Conservation (phyloP, 2,329 filamentous ascomycete species). For the Aurifilum marmelostoma region DNA sequence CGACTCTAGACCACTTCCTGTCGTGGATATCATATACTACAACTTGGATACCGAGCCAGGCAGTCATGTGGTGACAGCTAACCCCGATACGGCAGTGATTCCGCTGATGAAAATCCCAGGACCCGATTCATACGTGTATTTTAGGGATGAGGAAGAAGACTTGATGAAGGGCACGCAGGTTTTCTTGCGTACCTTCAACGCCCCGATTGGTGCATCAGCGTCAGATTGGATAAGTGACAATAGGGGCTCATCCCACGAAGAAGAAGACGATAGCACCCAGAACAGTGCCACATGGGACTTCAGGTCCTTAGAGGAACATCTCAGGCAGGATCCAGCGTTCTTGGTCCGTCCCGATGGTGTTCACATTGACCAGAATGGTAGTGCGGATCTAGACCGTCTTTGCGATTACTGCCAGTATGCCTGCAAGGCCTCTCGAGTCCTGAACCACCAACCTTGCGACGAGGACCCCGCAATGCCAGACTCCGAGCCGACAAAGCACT, state of each 20-base stretch:
- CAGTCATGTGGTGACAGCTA: background rate
- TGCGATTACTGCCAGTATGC: background rate
- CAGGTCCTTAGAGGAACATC: background rate
- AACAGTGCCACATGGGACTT: background rate
- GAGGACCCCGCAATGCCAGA: background rate
- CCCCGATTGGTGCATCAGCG: background rate
- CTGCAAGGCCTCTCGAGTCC: background rate
- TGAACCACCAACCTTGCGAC: background rate
- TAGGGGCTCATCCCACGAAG: no score
- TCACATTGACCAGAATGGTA: background rate
- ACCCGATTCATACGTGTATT: no score
- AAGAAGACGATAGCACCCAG: background rate
- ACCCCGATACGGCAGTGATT: background rate
- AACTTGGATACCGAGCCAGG: background rate
- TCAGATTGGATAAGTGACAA: background rate
- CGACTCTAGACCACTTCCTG: background rate
- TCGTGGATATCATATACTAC: background rate
- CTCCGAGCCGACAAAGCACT: background rate
- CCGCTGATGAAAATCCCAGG: background rate
- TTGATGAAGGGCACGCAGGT: no score
- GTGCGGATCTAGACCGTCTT: background rate
- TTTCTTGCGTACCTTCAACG: background rate
- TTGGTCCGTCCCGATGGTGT: background rate
- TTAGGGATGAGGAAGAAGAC: no score
- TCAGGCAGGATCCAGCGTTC: background rate